Conservation (phyloP, 2,329 filamentous ascomycete species). For the Penicillium hesseltinei region DNA sequence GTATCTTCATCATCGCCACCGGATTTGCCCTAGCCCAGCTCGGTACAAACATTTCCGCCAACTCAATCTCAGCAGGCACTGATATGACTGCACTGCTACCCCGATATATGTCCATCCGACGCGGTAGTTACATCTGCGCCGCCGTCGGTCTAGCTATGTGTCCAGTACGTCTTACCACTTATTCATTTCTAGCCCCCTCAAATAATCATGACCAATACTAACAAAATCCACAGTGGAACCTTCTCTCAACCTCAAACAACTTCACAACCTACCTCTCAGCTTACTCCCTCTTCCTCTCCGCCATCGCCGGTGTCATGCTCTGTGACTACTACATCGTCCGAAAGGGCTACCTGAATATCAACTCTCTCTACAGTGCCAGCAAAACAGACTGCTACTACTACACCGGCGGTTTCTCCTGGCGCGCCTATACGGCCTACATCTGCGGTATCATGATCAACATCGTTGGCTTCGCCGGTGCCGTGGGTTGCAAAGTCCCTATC, state of each 20-base stretch:
- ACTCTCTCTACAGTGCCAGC: constrained; percentile 73
- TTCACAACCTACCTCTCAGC: constrained; percentile 91
- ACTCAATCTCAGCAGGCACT: constrained; percentile 78
- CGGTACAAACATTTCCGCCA: constrained; percentile 84
- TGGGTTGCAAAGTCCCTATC: constrained; percentile 68
- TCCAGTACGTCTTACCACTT: constrained; percentile 51
- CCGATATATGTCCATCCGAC: constrained; percentile 77
- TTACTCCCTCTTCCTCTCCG: constrained; percentile 91
- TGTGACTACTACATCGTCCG: constrained; percentile 86
- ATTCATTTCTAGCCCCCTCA: background rate
- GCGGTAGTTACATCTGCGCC: constrained; percentile 84
- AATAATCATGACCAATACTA: constrained; percentile 6
- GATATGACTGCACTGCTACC: constrained; percentile 79
- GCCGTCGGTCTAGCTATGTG: constrained; percentile 78
- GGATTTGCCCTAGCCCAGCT: constrained; percentile 77
- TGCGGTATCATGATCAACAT: constrained; percentile 84
- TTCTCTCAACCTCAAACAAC: constrained; percentile 71
- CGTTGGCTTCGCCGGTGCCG: constrained; percentile 81
- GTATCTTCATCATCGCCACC: constrained; percentile 69
- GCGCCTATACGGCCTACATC: constrained; percentile 79
- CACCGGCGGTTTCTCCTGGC: constrained; percentile 73
- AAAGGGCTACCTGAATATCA: constrained; percentile 74
- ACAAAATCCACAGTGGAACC: constrained; percentile 51
- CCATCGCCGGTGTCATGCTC: constrained; percentile 87
- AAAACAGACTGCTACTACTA: constrained; percentile 66